These are phyloP conservation scores for Magnaporthiopsis poae DNA, from an alignment of 2,329 filamentous ascomycete species.

Conservation along the genomic window DNA sequence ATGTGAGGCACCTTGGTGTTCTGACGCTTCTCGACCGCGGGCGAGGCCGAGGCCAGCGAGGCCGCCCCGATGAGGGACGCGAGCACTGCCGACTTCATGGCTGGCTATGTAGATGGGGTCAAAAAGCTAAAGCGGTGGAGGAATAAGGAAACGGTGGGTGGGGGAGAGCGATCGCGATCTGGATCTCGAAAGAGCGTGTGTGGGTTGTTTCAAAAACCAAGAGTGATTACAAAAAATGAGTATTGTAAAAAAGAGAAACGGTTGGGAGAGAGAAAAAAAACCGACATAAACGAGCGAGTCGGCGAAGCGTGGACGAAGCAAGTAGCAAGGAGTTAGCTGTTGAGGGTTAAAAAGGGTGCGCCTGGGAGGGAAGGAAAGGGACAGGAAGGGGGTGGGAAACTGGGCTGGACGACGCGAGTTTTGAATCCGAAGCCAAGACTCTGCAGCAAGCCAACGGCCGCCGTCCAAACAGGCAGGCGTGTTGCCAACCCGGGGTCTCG, in stretches of 20 bases:
- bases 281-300: conserved; percentile 8
- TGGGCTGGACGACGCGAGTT: conserved; percentile 12
- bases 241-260: neutral
- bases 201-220: conserved; percentile 7
- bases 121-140: neutral
- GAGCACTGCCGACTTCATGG: conserved; percentile 40
- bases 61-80: conserved; percentile 38
- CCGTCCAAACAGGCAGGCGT: too few relatives aligned
- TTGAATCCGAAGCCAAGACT: conserved; percentile 5
- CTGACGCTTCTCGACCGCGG: conserved; percentile 42
- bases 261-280: neutral
- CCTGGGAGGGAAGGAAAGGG: neutral
- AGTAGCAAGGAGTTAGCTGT: neutral
- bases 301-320: neutral
- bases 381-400: conserved; percentile 7
- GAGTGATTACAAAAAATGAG: conserved; percentile 6
- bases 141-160: conserved; percentile 4
- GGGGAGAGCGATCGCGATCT: neutral
- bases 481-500: neutral
- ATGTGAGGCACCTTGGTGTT: conserved; percentile 32
- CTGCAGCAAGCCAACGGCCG: neutral
- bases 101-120: conserved; percentile 14
- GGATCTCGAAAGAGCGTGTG: conserved; percentile 2
- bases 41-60: conserved; percentile 32
- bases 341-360: neutral